Evolutionary conservation across 495 filamentous ascomycete genomes (phyloP), one percentile per base, ranked within the genome.

Genomic region (Ascodesmis nigricans): DNA sequence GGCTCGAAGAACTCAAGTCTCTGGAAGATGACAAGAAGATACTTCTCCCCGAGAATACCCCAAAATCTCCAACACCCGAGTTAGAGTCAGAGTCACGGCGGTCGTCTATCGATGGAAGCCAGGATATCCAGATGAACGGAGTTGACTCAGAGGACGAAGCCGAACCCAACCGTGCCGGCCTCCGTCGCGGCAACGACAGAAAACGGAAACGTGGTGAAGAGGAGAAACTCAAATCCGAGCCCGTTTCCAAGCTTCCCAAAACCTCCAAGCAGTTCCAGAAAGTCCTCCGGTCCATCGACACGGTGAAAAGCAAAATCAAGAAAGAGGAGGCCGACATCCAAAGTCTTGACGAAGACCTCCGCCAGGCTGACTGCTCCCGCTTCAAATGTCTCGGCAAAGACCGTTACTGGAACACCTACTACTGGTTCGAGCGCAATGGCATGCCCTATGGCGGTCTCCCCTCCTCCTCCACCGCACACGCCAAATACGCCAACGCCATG

Each of bases 361-460:
- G 87, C 33, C 82, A 95, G 55, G 75, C 80, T 26, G 80, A 92
- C 51, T 91, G 84, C 48, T 76, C 80, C 24, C 75, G 87, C 32
- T 92, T 82, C 9, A 71, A 75, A 36, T 70, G 80, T 33, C 64
- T 97, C 7, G 87, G 87, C 28, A 78, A 80, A 42, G 87, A 97
- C 52, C 69, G 87, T 16, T 97, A 91, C 60, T 91, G 79, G 70
- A 97, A 95, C 50, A 77, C 82, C 14, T 97, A 95, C 52, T 93
- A 82, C 62, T 97, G 84, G 84, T 91, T 93, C 52, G 87, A 97
- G 56, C 75, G 83, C 23, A 97, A 95, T 49, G 87, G 82, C 18
- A 93, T 95, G 87, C 90, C 87, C 1, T 92, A 79, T 50, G 80
- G 62, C 29, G 90, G 90, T 1, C 60, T 92, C 38, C 84, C 82